Percentiles rank a stretch among this genome's conserved stretches.
phyloP scores from a whole-genome alignment of 495 filamentous ascomycete genomes.

The Chaetomium tenue region DNA sequence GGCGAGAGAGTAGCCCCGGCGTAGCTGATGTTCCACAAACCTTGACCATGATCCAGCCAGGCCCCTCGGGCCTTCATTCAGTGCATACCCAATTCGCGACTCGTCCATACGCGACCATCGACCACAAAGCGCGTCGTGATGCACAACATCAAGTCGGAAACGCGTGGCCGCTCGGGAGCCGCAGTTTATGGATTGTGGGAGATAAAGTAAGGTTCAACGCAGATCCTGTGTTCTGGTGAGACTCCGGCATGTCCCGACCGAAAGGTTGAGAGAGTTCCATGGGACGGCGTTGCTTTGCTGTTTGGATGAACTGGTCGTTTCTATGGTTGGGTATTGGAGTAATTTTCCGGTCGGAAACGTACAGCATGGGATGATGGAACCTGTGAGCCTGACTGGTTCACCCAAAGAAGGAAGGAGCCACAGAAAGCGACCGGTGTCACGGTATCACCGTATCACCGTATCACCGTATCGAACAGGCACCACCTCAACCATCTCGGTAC shows the following conservation, averaged over 20 bases:
- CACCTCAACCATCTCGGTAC: too few relatives aligned
- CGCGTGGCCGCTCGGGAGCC: not conserved
- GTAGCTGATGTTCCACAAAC: constrained; percentile 1
- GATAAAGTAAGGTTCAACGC: constrained; percentile 13
- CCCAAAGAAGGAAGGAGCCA: constrained; percentile 3
- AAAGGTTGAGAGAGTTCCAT: not conserved
- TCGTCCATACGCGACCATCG: not conserved
- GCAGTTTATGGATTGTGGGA: not conserved
- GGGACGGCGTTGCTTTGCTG: not conserved
- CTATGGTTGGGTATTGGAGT: not conserved
- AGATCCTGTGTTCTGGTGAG: constrained; percentile 15
- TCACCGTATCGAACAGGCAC: not conserved
- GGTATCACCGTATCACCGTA: not conserved
- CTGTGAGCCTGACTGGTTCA: not conserved
- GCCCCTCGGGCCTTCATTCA: too few relatives aligned
- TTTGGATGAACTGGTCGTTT: constrained; percentile 6
- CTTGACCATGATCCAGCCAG: not conserved
- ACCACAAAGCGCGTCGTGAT: not conserved
- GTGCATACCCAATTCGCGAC: not conserved
- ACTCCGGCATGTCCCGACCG: constrained; percentile 8
- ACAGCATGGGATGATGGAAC: not conserved
- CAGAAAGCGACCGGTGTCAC: not conserved
- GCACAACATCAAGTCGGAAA: not conserved
- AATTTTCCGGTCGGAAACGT: not conserved
- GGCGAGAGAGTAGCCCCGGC: not conserved